Evolutionary conservation across 768 basidiomycete species (phyloP).

Genomic region (Panellus pusillus): DNA sequence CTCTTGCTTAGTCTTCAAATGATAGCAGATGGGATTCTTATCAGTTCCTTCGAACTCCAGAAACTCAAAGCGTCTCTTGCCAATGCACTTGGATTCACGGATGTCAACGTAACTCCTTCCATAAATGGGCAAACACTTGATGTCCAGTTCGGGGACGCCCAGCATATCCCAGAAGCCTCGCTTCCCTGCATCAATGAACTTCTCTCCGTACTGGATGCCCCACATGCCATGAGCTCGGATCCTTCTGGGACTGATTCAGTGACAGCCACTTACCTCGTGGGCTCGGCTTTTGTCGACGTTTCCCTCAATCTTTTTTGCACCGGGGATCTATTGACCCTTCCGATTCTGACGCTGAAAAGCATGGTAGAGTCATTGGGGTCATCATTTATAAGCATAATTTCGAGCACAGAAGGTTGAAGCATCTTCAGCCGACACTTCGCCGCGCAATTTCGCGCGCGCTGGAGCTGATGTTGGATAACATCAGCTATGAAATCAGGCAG

Average conservation of each 20-base stretch:
- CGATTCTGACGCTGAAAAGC: constrained; percentile 57
- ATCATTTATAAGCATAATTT: constrained; percentile 77
- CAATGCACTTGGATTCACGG: constrained; percentile 53
- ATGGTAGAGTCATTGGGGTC: constrained; percentile 65
- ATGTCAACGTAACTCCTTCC: constrained; percentile 46
- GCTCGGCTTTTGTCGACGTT: constrained; percentile 64
- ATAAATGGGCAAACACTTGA: constrained; percentile 49
- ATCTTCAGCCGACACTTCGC: constrained; percentile 54
- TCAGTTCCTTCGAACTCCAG: constrained; percentile 52
- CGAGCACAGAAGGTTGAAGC: constrained; percentile 49
- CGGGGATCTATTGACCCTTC: constrained; percentile 45
- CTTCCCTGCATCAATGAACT: constrained; percentile 62
- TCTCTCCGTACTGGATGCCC: constrained; percentile 59
- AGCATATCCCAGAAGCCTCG: constrained; percentile 40
- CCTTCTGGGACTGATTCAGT: constrained; percentile 44
- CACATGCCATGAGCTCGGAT: constrained; percentile 46
- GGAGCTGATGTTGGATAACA: constrained; percentile 50
- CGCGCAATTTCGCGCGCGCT: constrained; percentile 52
- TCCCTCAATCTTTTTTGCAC: constrained; percentile 51
- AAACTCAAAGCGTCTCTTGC: constrained; percentile 61
- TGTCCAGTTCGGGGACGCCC: constrained; percentile 53
- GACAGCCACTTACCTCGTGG: constrained; percentile 49
- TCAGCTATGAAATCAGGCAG: constrained; percentile 69
- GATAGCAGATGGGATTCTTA: constrained; percentile 60
- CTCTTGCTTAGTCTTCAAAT: constrained; percentile 62